Conservation (phyloP, 805 yeast genomes). For the Nakazawaea anatomiae region DNA sequence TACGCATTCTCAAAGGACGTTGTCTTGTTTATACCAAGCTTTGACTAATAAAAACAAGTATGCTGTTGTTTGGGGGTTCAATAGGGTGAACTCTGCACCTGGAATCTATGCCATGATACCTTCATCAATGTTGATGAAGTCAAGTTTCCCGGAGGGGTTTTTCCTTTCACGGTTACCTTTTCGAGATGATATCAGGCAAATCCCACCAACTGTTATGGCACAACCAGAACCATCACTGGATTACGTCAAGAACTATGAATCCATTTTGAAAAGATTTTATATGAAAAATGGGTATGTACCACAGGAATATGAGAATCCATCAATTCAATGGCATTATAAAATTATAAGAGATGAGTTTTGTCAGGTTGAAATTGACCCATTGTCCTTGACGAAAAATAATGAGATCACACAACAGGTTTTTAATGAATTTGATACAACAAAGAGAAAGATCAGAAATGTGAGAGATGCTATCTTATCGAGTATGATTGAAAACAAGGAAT, state of each 20-base stretch:
- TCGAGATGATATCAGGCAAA: constrained; percentile 64
- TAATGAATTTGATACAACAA: constrained; percentile 10
- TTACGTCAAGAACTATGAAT: constrained; percentile 13
- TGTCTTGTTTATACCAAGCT: constrained; percentile 61
- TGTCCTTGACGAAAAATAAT: constrained; percentile 1
- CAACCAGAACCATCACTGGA: constrained; percentile 9
- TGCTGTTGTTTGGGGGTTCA: constrained; percentile 71
- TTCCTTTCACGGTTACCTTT: constrained; percentile 65
- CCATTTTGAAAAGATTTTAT: constrained; percentile 30
- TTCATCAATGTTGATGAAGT: constrained; percentile 21
- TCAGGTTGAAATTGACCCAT: constrained; percentile 39
- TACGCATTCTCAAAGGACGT: constrained; percentile 59
- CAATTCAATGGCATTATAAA: constrained; percentile 60
- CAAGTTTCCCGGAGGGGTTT: constrained; percentile 62
- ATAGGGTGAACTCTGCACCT: constrained; percentile 49
- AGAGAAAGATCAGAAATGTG: constrained; percentile 6
- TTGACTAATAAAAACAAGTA: constrained; percentile 45
- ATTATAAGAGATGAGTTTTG: constrained; percentile 59
- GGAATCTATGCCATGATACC: constrained; percentile 55
- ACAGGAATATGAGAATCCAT: constrained; percentile 55
- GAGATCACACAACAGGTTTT: constrained; percentile 2
- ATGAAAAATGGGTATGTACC: constrained; percentile 50
- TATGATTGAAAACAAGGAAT: constrained; percentile 9
- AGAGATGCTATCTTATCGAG: constrained; percentile 6
- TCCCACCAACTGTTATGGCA: constrained; percentile 38